phyloP scores from a whole-genome alignment of 495 filamentous ascomycete genomes.

The Penicillium diatomitis region DNA sequence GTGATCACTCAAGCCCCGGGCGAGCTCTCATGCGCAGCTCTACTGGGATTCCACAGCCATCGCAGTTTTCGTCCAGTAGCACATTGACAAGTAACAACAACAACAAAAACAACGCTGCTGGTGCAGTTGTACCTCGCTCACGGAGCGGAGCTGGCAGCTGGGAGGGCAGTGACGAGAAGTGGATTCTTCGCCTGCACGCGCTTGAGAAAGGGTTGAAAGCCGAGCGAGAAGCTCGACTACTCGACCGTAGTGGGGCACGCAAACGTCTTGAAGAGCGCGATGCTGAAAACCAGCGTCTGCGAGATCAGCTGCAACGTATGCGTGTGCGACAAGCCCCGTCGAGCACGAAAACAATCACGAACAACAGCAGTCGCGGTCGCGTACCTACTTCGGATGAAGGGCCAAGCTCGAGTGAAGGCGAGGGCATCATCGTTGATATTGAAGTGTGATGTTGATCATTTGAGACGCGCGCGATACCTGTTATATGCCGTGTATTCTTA shows the following conservation, averaged over 20 bases:
- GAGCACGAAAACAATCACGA: conserved; percentile 5
- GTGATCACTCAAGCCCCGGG: conserved; percentile 18
- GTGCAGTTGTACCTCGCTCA: conserved; percentile 24
- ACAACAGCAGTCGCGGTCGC: conserved; percentile 8
- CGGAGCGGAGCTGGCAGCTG: conserved; percentile 18
- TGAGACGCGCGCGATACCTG: no score
- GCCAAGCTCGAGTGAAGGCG: conserved; percentile 36
- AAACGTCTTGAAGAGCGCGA: conserved; percentile 78
- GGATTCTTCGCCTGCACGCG: conserved; percentile 76
- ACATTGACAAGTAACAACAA: conserved; percentile 20
- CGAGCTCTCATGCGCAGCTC: conserved; percentile 22
- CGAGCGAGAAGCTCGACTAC: conserved; percentile 75
- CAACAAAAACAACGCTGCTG: not conserved
- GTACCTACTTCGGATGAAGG: conserved; percentile 19
- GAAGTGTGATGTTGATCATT: conserved; percentile 22
- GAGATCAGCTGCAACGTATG: conserved; percentile 59
- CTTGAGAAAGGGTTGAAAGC: conserved; percentile 82
- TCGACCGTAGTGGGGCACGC: conserved; percentile 75
- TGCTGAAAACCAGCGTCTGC: conserved; percentile 65
- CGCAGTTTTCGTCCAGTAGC: conserved; percentile 24
- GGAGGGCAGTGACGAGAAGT: conserved; percentile 52
- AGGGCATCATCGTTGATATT: conserved; percentile 37
- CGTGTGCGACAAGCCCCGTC: conserved; percentile 34
- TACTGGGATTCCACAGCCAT: conserved; percentile 30
- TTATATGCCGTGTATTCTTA: no score